phyloP scores from a whole-genome alignment of 2,329 filamentous ascomycete genomes.

The Beauveria bassiana region DNA sequence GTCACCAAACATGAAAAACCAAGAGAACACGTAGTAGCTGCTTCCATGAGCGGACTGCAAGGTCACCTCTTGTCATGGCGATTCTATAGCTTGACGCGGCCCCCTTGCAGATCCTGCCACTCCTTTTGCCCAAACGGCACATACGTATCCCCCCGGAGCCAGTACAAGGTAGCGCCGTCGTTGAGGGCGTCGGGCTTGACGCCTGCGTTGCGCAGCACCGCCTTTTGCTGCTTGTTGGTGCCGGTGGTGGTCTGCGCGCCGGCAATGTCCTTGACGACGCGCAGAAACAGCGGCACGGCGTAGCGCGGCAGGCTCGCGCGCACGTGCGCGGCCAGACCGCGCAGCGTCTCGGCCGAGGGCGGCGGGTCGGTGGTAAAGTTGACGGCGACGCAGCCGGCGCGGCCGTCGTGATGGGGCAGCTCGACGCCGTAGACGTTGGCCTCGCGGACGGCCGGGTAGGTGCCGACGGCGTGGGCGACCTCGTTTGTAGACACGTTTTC shows the following conservation, averaged over 20 bases:
- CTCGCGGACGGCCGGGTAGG: conserved; percentile 60
- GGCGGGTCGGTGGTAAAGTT: conserved; percentile 38
- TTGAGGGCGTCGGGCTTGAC: conserved; percentile 48
- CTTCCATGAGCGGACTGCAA: no score
- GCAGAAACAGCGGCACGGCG: conserved; percentile 70
- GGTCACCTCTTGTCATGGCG: neutral
- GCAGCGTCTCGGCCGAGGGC: conserved; percentile 38
- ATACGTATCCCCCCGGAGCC: conserved; percentile 61
- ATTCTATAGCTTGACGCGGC: conserved; percentile 59
- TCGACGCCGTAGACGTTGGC: conserved; percentile 82
- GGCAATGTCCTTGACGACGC: conserved; percentile 49
- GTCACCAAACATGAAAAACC: neutral
- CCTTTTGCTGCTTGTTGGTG: conserved; percentile 86
- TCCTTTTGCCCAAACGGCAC: conserved; percentile 57
- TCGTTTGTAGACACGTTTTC: conserved; percentile 80
- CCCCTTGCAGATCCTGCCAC: conserved; percentile 60
- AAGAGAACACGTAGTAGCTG: neutral
- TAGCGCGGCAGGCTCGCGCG: conserved; percentile 57
- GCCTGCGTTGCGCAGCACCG: conserved; percentile 61
- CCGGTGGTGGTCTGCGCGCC: conserved; percentile 66
- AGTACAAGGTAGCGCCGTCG: conserved; percentile 44
- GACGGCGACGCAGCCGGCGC: conserved; percentile 74
- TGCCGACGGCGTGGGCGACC: conserved; percentile 66
- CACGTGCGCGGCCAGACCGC: conserved; percentile 55
- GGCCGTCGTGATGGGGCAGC: conserved; percentile 73